Conservation (phyloP, 2,329 filamentous ascomycete species). For the Basipetospora chlamydospora region DNA sequence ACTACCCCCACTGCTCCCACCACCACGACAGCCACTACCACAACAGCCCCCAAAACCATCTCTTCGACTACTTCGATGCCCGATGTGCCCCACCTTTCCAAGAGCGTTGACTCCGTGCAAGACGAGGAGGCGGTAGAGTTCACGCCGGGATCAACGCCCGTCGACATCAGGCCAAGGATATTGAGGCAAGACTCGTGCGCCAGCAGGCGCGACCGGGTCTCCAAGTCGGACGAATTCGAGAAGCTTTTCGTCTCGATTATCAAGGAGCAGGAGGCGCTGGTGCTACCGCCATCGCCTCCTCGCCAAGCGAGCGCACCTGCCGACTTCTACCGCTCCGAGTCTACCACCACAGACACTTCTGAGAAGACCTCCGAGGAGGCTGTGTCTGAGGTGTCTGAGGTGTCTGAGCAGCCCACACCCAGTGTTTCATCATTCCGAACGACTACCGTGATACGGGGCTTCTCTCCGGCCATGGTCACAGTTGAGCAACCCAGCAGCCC, state of each 20-base stretch:
- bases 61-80: slow-evolving; percentile 25
- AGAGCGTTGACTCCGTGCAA: slow-evolving; percentile 59
- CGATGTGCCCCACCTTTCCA: slow-evolving; percentile 58
- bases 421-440: slow-evolving; percentile 38
- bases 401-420: slow-evolving; percentile 17
- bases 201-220: slow-evolving; percentile 57
- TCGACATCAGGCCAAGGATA: slow-evolving; percentile 54
- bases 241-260: slow-evolving; percentile 92
- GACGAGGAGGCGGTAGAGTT: slow-evolving; percentile 48
- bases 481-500: slow-evolving; percentile 1
- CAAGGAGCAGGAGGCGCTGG: slow-evolving; percentile 59
- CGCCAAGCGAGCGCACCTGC: slow-evolving; percentile 16
- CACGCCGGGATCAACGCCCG: slow-evolving; percentile 33
- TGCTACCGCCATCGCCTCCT: slow-evolving; percentile 27
- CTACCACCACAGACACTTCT: slow-evolving; percentile 24
- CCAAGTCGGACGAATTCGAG: slow-evolving; percentile 82
- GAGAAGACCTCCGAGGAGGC: slow-evolving; percentile 41
- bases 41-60: slow-evolving; percentile 36
- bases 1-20: slow-evolving; percentile 27
- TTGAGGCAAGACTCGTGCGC: slow-evolving; percentile 57
- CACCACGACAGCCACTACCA: no score
- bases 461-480: slow-evolving; percentile 47
- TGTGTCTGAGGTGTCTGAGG: slow-evolving; percentile 20
- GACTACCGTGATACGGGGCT: slow-evolving; percentile 66
- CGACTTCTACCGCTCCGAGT: slow-evolving; percentile 25